phyloP scores from a whole-genome alignment of 371 early-diverging fungal genomes.

The Syncephalastrum racemosum region DNA sequence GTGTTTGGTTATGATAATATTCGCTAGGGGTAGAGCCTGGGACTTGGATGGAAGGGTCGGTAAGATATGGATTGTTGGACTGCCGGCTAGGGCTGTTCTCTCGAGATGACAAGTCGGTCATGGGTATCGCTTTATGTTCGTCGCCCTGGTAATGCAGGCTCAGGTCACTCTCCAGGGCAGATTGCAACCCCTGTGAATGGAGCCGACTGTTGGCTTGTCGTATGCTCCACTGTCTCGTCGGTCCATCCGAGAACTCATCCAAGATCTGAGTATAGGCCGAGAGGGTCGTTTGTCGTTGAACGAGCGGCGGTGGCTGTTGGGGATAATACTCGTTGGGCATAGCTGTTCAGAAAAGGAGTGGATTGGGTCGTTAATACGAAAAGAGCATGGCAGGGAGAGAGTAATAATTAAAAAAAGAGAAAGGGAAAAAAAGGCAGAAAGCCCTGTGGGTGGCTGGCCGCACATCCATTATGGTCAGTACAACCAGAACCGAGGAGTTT shows the following conservation, averaged over 20 bases:
- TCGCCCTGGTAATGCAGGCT: conserved; percentile 26
- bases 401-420: too few relatives aligned
- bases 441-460: too few relatives aligned
- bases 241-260: conserved; percentile 14
- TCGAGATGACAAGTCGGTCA: conserved; percentile 21
- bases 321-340: too few relatives aligned
- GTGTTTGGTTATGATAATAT: too few relatives aligned
- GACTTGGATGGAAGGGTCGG: conserved; percentile 3
- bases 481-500: too few relatives aligned
- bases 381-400: too few relatives aligned
- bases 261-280: conserved; percentile 22
- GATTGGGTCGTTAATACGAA: too few relatives aligned
- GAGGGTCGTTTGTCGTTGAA: conserved; percentile 18
- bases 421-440: too few relatives aligned
- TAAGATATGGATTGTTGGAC: conserved; percentile 36
- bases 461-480: too few relatives aligned
- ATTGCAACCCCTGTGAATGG: conserved; percentile 27
- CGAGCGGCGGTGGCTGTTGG: conserved; percentile 12
- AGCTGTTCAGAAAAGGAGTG: too few relatives aligned
- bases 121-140: conserved; percentile 37
- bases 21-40: conserved; percentile 2
- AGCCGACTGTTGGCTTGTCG: conserved; percentile 48
- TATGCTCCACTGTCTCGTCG: conserved; percentile 38
- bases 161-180: conserved; percentile 43
- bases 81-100: conserved; percentile 9